Conservation (phyloP, 148 eudicot species). For the Mesembryanthemum crystallinum region DNA sequence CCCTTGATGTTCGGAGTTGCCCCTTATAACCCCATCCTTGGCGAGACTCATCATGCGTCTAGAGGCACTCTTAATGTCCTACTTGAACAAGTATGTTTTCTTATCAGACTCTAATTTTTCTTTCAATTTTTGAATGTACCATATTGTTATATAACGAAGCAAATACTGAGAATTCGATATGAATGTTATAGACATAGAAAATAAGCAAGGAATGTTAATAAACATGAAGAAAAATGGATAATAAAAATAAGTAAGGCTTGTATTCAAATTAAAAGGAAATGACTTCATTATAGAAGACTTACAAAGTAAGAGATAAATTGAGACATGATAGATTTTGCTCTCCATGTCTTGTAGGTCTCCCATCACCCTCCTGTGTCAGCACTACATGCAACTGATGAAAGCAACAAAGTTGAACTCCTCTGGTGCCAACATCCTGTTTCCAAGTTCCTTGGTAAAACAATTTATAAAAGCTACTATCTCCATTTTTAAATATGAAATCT, state of each 20-base stretch:
- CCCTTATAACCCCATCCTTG: constrained; percentile 82
- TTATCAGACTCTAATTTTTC: neutral
- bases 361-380: constrained; percentile 89
- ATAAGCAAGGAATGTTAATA: too few species aligned
- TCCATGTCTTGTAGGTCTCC: constrained; percentile 51
- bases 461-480: too few species aligned
- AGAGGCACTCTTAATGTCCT: constrained; percentile 60
- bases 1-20: constrained; percentile 70
- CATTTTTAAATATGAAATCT: too few species aligned
- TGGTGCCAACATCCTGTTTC: constrained; percentile 68
- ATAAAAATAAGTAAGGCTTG: too few species aligned
- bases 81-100: constrained; percentile 60
- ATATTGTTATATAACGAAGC: neutral
- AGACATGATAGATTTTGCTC: too few species aligned
- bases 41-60: constrained; percentile 91
- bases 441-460: constrained; percentile 55
- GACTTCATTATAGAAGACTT: too few species aligned
- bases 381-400: constrained; percentile 71
- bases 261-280: too few species aligned
- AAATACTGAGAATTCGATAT: too few species aligned
- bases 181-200: too few species aligned
- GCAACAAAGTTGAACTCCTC: constrained; percentile 48
- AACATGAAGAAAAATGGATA: too few species aligned
- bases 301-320: too few species aligned
- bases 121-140: too few species aligned